phyloP scores from a whole-genome alignment of 306 rosid species.

The Prosopis cineraria region DNA sequence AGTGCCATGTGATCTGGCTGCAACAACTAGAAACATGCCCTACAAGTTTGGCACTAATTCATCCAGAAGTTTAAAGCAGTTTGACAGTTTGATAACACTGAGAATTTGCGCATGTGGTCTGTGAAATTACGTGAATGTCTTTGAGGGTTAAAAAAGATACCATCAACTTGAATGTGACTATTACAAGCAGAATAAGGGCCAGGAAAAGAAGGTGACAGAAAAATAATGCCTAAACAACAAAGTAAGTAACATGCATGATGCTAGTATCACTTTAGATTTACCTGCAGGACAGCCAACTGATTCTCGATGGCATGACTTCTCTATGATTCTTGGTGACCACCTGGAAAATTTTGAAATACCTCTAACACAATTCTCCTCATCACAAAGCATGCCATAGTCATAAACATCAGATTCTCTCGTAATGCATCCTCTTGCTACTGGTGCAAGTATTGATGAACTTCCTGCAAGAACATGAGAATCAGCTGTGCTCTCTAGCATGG shows the following conservation, averaged over 20 bases:
- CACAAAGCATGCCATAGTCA: slow-evolving; percentile 35
- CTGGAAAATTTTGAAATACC: slow-evolving; percentile 35
- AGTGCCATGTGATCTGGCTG: neutral
- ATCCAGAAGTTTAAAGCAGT: neutral
- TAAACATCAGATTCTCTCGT: slow-evolving; percentile 36
- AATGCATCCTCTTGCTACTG: slow-evolving; percentile 41
- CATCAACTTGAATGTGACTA: neutral
- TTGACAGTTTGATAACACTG: neutral
- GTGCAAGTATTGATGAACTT: slow-evolving; percentile 41
- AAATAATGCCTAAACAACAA: slow-evolving; percentile 9
- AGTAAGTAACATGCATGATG: slow-evolving; percentile 28
- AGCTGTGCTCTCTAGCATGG: slow-evolving; percentile 62
- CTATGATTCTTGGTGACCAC: slow-evolving; percentile 45
- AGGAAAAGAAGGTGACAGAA: slow-evolving; percentile 18
- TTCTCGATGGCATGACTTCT: slow-evolving; percentile 43
- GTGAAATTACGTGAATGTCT: slow-evolving; percentile 13
- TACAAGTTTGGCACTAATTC: slow-evolving; percentile 1
- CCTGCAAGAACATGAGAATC: slow-evolving; percentile 67
- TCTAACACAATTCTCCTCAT: slow-evolving; percentile 38
- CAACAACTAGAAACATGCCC: neutral
- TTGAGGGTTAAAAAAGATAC: neutral
- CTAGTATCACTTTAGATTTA: slow-evolving; percentile 39
- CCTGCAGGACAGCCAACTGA: slow-evolving; percentile 54
- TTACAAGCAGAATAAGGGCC: slow-evolving; percentile 14
- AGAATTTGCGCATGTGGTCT: neutral